Evolutionary conservation across 345 rosid species (phyloP), one percentile per base, ranked within the genome.

Genomic region (Pseudoturritis turrita): DNA sequence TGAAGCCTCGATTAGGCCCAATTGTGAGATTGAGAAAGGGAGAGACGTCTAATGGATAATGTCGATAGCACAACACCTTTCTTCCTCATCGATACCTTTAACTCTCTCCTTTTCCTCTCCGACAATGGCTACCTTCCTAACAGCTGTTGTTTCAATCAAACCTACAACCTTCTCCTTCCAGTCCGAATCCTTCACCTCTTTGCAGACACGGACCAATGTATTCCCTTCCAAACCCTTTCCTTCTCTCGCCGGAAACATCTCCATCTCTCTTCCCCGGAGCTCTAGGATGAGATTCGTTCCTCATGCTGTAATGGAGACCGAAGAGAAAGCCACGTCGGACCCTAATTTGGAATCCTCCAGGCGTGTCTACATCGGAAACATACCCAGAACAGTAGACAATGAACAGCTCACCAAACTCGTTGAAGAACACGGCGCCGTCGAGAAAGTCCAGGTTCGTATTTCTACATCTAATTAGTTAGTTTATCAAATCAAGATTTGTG

Each of bases 351-450:
- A 74, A 77, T 81, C 86, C 4, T 73, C 85, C 14, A 78, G 92
- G 71, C 84, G 88, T 76, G 81, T 91, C 26, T 91, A 86, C 65
- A 26, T 89, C 31, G 91, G 96, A 0, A 94, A 91, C 83, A 89
- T 94, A 74, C 97, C 98, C 23, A 85, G 96, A 74, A 88, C 73
- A 0, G 47, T 86, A 3, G 43, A 71, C 41, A 83, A 78, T 59
- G 90, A 83, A 2, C 86, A 89, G 74, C 96, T 94, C 57, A 53
- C 67, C 4, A 77, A 76, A 68, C 81, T 90, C 68, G 89, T 93
- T 37, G 85, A 82, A 64, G 91, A 94, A 58, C 92, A 90, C 65
- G 96, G 96, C 11, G 81, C 89, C 54, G 86, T 88, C 36, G 95
- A 89, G 65, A 85, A 87, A 78, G 86, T 86, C 43, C 92, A 91